Evolutionary conservation across 306 rosid genomes (phyloP), one percentile per base, ranked within the genome.

Genomic region (Casuarina equisetifolia): DNA sequence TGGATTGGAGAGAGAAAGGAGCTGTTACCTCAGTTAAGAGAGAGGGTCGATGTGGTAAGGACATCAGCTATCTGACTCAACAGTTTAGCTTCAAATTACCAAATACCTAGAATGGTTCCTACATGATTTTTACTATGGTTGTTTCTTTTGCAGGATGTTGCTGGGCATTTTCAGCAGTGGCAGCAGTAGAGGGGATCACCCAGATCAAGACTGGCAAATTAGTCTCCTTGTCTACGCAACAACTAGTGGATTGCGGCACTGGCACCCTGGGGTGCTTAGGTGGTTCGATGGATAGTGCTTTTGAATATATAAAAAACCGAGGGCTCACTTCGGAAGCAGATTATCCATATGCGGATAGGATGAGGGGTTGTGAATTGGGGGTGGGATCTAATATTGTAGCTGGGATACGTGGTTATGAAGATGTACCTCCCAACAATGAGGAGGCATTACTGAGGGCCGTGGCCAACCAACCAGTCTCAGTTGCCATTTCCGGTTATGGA

Each of bases 1-100:
- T 78, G 25, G 87, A 88, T 7, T 79, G 89, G 88, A 83, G 84
- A 71, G 17, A 70, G 1, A 7, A 51, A 61, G 86, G 85, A 66
- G 88, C 80, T 16, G 88, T 85, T 8, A 75, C 88, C 36, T 35
- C 63, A 2, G 4, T 89, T 35, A 86, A 79, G 76, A 0, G 77
- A 48, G 88, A 85, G 73, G 82, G 82, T 9, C 5, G 0, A 3
- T 85, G 85, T 50, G 85, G 88, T 86, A 80, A 73, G 44, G 35
- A 6, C 42, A 35, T 61, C 43, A 1, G 6, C 32, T 25, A 25
- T 25, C 32, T 1, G 1, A 25, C 32, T 25, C 32, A 25, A 25
- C 32, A 61, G 10, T 9, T 5, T 61, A 13, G 1, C 3, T 19
- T 19, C 32, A 58, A 58, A 25, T 25, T 58, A 19, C 9, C 5